Base-by-base conservation (phyloP, 306 rosid genomes). In the Lotus japonicus region DNA sequence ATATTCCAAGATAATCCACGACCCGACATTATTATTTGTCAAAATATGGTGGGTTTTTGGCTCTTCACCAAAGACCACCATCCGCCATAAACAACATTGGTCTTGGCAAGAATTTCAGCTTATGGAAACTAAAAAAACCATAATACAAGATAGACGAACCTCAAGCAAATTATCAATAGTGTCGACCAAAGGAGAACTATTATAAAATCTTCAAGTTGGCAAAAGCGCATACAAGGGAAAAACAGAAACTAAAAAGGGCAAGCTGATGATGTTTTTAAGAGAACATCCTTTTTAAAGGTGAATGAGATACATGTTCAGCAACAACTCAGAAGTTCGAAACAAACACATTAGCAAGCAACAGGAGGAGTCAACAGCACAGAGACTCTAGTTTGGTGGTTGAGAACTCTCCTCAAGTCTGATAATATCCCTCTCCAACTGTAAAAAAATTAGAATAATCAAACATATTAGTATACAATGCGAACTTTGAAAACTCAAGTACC, bases 351-450 rank as follows among this genome's bases (percentile, higher is more conserved):
- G 4, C n/a, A n/a, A n/a, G n/a, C n/a, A n/a, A n/a, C n/a, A n/a
- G n/a, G 67, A 73, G 43, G 48, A 68, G 8, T 51, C 45, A 43
- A 38, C 50, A 11, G 5, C 58, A 55, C 26, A 28, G 42, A 15
- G 55, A 66, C 64, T 61, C 71, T 71, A 66, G 26, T 56, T 50
- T 11, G 50, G 54, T 13, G 50, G 54, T 52, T 50, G 73, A 42
- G 49, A 59, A 15, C 58, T 61, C 63, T 31, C 48, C 63, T 31
- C 48, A 1, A 63, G 9, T 57, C 86, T 80, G 10, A 84, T 62
- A 46, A 86, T 80, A 71, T 77, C 82, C 14, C 44, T 65, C 71
- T 82, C 87, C 91, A 85, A 80, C 91, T 88, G 82, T 45, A 41
- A 45, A 51, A 11, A 44, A 45, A 61, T 12, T 9, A 14, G 12